Base-by-base conservation (phyloP, 108 stramenopile species). In the Discostella pseudostelligera region DNA sequence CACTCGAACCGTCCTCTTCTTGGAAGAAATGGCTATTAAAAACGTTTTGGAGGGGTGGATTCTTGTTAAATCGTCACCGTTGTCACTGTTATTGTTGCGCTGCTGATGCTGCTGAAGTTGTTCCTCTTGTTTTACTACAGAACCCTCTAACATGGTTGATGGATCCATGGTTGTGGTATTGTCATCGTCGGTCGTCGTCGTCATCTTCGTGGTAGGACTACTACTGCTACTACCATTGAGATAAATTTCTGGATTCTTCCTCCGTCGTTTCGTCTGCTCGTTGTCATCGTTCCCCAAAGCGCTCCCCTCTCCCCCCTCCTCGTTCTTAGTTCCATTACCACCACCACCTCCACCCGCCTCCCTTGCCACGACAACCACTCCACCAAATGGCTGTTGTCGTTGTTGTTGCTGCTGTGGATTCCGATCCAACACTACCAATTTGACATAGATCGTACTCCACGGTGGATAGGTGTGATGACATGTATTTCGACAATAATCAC, bases 391-490 rank as follows among this genome's bases (percentile, higher is more conserved):
- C n/a, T n/a, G n/a, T n/a, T n/a, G n/a, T n/a, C n/a, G n/a, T n/a
- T n/a, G n/a, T n/a, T n/a, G n/a, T n/a, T n/a, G n/a, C n/a, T n/a
- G n/a, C n/a, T n/a, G n/a, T n/a, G 54, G 53, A 1, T 14, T 39
- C 53, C 13, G 6, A 56, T 11, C 44, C 55, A 28, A 8, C 35
- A 65, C 54, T 29, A 62, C 65, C 0, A 74, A 19, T n/a, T 67
- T 73, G 11, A 75, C 69, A 47, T 80, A 80, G 28, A 56, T 69
- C 9, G 74, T 71, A 35, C 74, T 70, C 74, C 74, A 80, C 12
- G 79, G 79, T 29, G 73, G 69, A 37, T 68, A 70, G 50, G 72
- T 70, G 32, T 80, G 79, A 26, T 69, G 59, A 37, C 67, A 65
- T 13, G 47, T 80, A 39, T 69, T 70, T 37, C 79, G 28, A 62